A percentile compares a stretch with the other conserved stretches of the same genome.
These are phyloP conservation scores for Abrus pulchellus DNA, from an alignment of 306 rosid genomes.

Conservation along the genomic window DNA sequence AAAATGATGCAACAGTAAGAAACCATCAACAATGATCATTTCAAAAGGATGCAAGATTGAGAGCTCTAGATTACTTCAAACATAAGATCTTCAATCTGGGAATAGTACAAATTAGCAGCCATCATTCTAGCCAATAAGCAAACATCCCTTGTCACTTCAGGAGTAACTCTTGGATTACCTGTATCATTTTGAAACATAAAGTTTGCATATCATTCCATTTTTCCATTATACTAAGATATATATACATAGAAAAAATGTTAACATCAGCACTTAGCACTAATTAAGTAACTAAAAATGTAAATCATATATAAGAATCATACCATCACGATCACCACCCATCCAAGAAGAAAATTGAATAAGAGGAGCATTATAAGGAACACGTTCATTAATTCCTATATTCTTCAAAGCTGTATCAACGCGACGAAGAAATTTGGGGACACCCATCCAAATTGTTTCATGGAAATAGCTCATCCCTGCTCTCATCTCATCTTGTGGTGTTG, in stretches of 20 bases:
- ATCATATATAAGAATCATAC: conserved; percentile 54
- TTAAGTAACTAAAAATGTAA: too few relatives aligned
- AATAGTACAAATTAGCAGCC: conserved; percentile 97
- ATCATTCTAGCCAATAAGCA: conserved; percentile 98
- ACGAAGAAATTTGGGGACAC: conserved; percentile 92
- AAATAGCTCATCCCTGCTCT: conserved; percentile 99
- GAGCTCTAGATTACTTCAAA: conserved; percentile 75
- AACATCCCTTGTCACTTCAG: conserved; percentile 98
- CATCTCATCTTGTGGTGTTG: conserved; percentile 99
- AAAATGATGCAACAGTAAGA: conserved; percentile 16
- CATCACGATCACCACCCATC: conserved; percentile 99
- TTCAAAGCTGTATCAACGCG: conserved; percentile 97
- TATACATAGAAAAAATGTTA: too few relatives aligned
- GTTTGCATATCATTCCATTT: conserved; percentile 14
- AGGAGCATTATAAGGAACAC: conserved; percentile 95
- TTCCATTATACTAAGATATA: not conserved
- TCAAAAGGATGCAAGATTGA: conserved; percentile 31
- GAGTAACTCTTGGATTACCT: conserved; percentile 99
- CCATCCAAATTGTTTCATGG: conserved; percentile 97
- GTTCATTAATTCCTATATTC: conserved; percentile 89
- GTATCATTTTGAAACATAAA: conserved; percentile 43
- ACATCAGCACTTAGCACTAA: too few relatives aligned
- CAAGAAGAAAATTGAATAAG: conserved; percentile 98
- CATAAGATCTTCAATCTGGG: conserved; percentile 98
- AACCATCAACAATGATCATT: conserved; percentile 31